These are phyloP conservation scores for Cucurbita moschata DNA, from an alignment of 306 rosid genomes.

Conservation along the genomic window DNA sequence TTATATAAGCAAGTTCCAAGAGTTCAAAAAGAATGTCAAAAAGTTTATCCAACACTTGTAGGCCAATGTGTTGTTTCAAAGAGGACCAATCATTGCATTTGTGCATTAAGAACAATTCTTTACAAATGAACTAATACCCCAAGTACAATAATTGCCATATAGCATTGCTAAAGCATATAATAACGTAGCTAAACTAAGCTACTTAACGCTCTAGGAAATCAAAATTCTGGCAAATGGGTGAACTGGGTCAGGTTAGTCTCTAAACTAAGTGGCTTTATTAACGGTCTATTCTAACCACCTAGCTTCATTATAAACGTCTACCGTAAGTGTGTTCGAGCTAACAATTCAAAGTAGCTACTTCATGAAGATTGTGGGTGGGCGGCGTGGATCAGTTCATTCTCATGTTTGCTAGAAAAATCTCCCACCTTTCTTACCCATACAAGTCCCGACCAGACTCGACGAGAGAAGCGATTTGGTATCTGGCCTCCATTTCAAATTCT, in stretches of 20 bases:
- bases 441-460: slow-evolving; percentile 18
- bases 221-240: background rate
- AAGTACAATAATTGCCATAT: background rate
- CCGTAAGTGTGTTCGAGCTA: slow-evolving; percentile 1
- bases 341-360: background rate
- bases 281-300: slow-evolving; percentile 3
- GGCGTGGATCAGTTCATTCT: background rate
- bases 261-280: background rate
- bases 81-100: background rate
- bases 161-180: background rate
- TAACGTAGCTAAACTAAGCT: background rate
- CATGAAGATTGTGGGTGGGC: background rate
- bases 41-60: background rate
- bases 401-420: slow-evolving; percentile 21
- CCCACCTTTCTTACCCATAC: slow-evolving; percentile 25
- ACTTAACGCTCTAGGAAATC: background rate
- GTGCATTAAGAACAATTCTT: background rate
- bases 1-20: background rate
- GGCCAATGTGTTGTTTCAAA: background rate
- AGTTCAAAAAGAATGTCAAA: background rate
- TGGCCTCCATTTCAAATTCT: slow-evolving; percentile 31
- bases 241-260: slow-evolving; percentile 6
- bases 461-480: slow-evolving; percentile 27
- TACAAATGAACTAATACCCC: background rate
- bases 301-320: background rate